phyloP scores from a whole-genome alignment of 805 yeast genomes.

The Metschnikowia borealis region DNA sequence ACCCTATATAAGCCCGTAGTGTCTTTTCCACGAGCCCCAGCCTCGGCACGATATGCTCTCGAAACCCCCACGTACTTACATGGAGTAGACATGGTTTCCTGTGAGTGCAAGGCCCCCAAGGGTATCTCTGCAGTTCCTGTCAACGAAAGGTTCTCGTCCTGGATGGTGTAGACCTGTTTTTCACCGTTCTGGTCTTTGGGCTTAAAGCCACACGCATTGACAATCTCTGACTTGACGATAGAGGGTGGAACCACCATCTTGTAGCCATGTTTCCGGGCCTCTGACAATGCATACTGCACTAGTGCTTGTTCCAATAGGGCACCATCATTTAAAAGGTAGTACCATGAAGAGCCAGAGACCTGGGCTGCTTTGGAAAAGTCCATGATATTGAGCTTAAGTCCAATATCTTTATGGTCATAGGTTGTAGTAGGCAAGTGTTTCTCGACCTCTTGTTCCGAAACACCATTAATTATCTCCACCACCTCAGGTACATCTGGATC shows the following conservation, averaged over 20 bases:
- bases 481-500: slow-evolving; percentile 39
- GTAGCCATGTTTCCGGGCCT: slow-evolving; percentile 68
- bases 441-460: slow-evolving; percentile 26
- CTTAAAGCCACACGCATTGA: slow-evolving; percentile 88
- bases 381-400: slow-evolving; percentile 57
- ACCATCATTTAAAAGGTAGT: slow-evolving; percentile 78
- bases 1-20: slow-evolving; percentile 91
- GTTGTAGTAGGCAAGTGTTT: slow-evolving; percentile 15
- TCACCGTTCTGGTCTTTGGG: slow-evolving; percentile 89
- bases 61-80: slow-evolving; percentile 71
- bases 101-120: slow-evolving; percentile 71
- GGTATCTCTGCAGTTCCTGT: slow-evolving; percentile 97
- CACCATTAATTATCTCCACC: slow-evolving; percentile 51
- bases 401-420: slow-evolving; percentile 69
- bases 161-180: slow-evolving; percentile 72
- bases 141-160: slow-evolving; percentile 54
- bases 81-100: slow-evolving; percentile 48
- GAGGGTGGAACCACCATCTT: slow-evolving; percentile 77
- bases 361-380: slow-evolving; percentile 71
- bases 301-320: slow-evolving; percentile 88
- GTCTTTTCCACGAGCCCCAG: slow-evolving; percentile 93
- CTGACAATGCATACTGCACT: slow-evolving; percentile 67
- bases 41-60: slow-evolving; percentile 90
- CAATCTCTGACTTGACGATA: slow-evolving; percentile 70
- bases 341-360: slow-evolving; percentile 84